These are phyloP conservation scores for Dalechampia spathulata DNA, from an alignment of 441 rosid species.

Conservation along the genomic window DNA sequence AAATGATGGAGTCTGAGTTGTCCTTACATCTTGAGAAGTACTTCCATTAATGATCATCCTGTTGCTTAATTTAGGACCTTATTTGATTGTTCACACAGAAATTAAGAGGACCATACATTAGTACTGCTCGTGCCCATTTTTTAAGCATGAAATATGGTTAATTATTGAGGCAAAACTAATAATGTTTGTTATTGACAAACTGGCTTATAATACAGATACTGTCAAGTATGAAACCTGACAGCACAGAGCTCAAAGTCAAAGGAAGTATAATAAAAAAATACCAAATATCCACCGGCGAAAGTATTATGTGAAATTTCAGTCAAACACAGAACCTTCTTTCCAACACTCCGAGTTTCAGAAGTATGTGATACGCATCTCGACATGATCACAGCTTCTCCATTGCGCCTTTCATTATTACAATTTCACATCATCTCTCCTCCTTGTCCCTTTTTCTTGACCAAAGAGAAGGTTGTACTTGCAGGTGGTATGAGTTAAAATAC, in stretches of 20 bases:
- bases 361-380: too few species aligned
- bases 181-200: not conserved
- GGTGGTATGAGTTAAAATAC: not conserved
- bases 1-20: constrained; percentile 6
- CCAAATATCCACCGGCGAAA: too few species aligned
- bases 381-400: too few species aligned
- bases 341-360: too few species aligned
- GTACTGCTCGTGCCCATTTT: not conserved
- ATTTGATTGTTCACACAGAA: not conserved
- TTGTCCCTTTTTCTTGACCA: not conserved
- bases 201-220: not conserved
- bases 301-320: too few species aligned
- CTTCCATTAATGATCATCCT: too few species aligned
- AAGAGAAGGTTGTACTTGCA: not conserved
- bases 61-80: too few species aligned
- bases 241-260: too few species aligned
- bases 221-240: not conserved
- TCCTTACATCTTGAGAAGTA: constrained; percentile 4
- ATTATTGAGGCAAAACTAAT: not conserved
- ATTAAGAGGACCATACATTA: not conserved
- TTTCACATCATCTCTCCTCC: not conserved
- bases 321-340: too few species aligned
- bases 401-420: too few species aligned
- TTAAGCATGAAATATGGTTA: not conserved
- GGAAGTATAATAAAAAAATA: too few species aligned